Conservation (phyloP, 2,329 filamentous ascomycete genomes). For the Claviceps africana region DNA sequence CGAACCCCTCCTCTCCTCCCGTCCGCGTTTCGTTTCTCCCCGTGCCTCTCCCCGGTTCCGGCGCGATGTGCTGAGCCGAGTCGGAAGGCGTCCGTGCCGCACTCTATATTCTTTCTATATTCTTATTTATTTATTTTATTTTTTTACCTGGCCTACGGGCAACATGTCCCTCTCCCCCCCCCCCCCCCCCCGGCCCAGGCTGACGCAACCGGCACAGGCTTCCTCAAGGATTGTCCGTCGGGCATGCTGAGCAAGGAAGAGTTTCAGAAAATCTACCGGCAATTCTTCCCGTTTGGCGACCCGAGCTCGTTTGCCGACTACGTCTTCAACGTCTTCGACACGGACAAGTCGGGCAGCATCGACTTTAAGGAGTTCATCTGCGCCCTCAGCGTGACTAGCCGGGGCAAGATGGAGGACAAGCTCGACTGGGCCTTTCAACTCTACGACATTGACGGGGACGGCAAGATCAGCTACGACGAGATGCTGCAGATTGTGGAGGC, state of each 20-base stretch:
- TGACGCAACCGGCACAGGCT: not conserved
- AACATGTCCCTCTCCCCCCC: too few relatives aligned
- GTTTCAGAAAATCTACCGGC: slow-evolving; percentile 98
- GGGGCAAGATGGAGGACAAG: slow-evolving; percentile 99
- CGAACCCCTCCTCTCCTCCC: too few relatives aligned
- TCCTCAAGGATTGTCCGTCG: slow-evolving; percentile 77
- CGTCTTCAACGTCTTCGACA: slow-evolving; percentile 98
- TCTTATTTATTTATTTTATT: too few relatives aligned
- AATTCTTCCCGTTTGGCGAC: slow-evolving; percentile 98
- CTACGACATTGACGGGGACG: slow-evolving; percentile 97
- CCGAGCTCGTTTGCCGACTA: slow-evolving; percentile 96
- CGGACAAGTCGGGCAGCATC: slow-evolving; percentile 92
- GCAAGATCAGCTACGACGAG: slow-evolving; percentile 97
- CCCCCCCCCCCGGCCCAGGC: too few relatives aligned
- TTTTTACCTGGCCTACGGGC: too few relatives aligned
- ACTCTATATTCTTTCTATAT: too few relatives aligned
- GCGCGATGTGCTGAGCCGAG: too few relatives aligned
- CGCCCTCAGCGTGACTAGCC: slow-evolving; percentile 87
- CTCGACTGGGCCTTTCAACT: slow-evolving; percentile 98
- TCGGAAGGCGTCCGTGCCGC: too few relatives aligned
- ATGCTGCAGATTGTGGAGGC: slow-evolving; percentile 98
- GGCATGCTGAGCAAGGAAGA: slow-evolving; percentile 96
- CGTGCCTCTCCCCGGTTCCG: too few relatives aligned
- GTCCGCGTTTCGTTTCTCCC: too few relatives aligned
- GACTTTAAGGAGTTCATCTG: slow-evolving; percentile 99